Percentiles rank a stretch among this genome's conserved stretches.
phyloP scores from a whole-genome alignment of 2,329 filamentous ascomycete genomes.

The Epichloe bromicola region DNA sequence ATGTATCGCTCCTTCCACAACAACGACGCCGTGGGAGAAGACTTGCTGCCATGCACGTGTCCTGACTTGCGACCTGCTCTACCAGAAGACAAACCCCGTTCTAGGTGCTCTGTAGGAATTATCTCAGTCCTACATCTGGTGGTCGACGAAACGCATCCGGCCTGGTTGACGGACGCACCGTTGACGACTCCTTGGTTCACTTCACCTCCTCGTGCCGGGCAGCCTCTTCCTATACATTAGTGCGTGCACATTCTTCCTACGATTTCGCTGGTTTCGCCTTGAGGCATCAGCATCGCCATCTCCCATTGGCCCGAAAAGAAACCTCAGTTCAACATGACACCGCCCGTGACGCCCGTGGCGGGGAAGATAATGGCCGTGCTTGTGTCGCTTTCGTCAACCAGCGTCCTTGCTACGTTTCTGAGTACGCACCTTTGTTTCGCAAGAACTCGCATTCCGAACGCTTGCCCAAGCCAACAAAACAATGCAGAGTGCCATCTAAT shows the following conservation, averaged over 20 bases:
- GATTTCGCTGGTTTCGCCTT: neutral
- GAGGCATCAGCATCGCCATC: too few species aligned
- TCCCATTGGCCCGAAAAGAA: neutral
- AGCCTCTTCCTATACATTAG: neutral
- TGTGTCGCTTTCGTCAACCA: constrained; percentile 19
- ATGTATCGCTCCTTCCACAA: too few species aligned
- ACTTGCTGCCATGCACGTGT: too few species aligned
- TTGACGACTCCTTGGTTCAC: neutral
- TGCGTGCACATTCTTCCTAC: neutral
- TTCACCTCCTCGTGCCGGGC: neutral
- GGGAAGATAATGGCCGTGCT: constrained; percentile 2
- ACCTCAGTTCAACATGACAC: neutral
- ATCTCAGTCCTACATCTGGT: neutral
- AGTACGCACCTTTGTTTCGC: constrained; percentile 14
- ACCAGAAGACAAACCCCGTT: neutral
- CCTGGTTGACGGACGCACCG: neutral
- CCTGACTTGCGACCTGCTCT: too few species aligned
- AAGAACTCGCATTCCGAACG: neutral
- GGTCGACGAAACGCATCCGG: neutral
- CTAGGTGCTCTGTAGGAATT: neutral
- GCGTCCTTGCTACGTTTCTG: constrained; percentile 23
- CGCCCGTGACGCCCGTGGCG: neutral
- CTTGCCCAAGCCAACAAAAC: neutral
- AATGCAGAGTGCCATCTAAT: neutral
- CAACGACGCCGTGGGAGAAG: too few species aligned